Evolutionary conservation across 1,284 basidiomycete species (phyloP), one percentile per base, ranked within the genome.

Genomic region (Ustilago sp.): DNA sequence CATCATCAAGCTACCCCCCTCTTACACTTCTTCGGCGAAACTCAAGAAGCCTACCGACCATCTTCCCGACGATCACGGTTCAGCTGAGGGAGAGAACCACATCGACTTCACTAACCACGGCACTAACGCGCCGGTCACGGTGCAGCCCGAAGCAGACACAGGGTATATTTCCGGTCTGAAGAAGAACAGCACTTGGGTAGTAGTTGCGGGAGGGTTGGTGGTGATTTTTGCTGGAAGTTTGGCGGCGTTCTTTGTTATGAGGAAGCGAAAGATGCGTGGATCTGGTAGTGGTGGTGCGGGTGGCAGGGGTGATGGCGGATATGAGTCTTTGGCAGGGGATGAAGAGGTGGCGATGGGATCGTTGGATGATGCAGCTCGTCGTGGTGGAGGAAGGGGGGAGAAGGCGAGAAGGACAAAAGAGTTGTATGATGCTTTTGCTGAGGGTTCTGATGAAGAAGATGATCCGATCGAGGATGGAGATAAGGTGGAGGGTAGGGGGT

Each of bases 151-250:
- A 50, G 88, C 85, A 31, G 94, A 95, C 81, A 91, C 94, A 85
- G 94, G 94, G 61, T 94, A 93, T 90, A 94, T 95, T 86, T 88
- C 91, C 3, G 92, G 91, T 68, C 89, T 96, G 31, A 89, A 93
- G 59, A 89, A 90, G 31, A 91, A 89, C 83, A 91, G 92, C 69
- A 91, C 91, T 75, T 97, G 94, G 94, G 90, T 95, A 83, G 92
- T 93, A 68, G 91, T 91, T 48, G 93, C 93, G 1, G 86, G 91
- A 17, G 90, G 90, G 17, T 88, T 90, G 4, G 92, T 93, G 4
- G 87, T 90, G 4, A 79, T 94, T 57, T 94, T 96, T 85, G 89
- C 2, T 74, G 92, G 66, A 90, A 91, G 88, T 89, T 94, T 89
- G 90, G 86, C 83, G 1, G 86, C 87, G 63, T 88, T 88, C 83